Conservation (phyloP, 2,329 filamentous ascomycete genomes). For the Coniochaeta ligniaria region DNA sequence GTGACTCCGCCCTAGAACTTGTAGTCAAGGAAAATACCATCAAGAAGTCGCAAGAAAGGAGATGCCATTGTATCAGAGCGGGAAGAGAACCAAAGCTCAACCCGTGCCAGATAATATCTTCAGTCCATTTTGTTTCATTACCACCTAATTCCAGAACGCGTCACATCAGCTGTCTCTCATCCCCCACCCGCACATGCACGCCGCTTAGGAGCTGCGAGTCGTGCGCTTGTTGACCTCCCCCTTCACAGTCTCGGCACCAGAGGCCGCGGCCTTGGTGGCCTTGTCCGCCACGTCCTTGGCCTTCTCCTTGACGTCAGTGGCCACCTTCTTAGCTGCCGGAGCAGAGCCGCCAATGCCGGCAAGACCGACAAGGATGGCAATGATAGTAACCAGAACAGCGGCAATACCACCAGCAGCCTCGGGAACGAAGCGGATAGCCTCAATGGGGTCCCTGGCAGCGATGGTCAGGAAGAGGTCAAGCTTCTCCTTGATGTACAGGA, state of each 20-base stretch:
- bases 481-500: conserved; percentile 86
- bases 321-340: conserved; percentile 67
- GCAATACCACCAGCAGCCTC: conserved; percentile 80
- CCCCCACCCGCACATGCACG: background rate
- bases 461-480: conserved; percentile 83
- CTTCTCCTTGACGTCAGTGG: conserved; percentile 59
- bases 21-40: background rate
- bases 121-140: conserved; percentile 7
- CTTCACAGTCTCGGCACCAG: conserved; percentile 68
- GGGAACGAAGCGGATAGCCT: conserved; percentile 83
- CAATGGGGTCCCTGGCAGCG: conserved; percentile 70
- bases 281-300: conserved; percentile 72
- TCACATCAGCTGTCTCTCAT: background rate
- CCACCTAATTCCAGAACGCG: conserved; percentile 2
- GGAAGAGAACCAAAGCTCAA: background rate
- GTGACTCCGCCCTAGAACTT: background rate
- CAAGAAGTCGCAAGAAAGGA: background rate
- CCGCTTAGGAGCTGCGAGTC: conserved; percentile 31
- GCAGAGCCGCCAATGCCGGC: conserved; percentile 57
- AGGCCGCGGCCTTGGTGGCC: conserved; percentile 49
- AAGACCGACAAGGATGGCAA: conserved; percentile 63
- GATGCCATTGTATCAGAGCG: conserved; percentile 1
- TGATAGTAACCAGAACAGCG: conserved; percentile 60
- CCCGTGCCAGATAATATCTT: conserved; percentile 6
- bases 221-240: conserved; percentile 59